Base-by-base conservation (phyloP, 805 yeast genomes). In the Kazachstania bromeliacearum region DNA sequence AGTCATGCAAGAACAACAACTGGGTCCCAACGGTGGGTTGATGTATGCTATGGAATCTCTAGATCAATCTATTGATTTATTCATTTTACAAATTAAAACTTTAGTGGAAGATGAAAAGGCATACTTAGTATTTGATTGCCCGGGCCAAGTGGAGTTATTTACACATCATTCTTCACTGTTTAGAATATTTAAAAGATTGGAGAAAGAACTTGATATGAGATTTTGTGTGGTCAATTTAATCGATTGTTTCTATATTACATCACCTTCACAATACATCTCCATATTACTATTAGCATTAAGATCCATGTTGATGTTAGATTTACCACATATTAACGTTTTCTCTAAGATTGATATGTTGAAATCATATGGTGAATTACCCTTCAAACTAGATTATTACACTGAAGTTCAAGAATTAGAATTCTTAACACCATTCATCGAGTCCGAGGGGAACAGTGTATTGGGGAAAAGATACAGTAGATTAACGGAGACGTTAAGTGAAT, bases 101-200 rank as follows among this genome's bases (percentile, higher is more conserved):
- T 62, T 87, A 9, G 72, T 81, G 4, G 55, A 64, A 25, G 67
- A 71, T 28, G 78, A 75, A 38, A 65, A 65, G 16, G 74, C 78
- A 27, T 85, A 85, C 46, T 57, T 85, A 9, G 64, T 85, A 4
- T 83, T 85, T 60, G 96, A 85, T 57, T 84, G 94, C 52, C 96
- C 96, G 1, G 98, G 98, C 1, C 98, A 92, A 57, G 92, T 87
- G 1, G 99, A 92, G 56, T 69, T 92, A 12, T 92, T 84, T 61
- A 92, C 99, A 3, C 94, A 84, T 52, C 94, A 85, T 50, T 71
- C 78, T 1, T 77, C 95, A 0, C 62, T 94, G 29, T 70, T 68
- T 28, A 66, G 66, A 35, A 79, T 92, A 4, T 84, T 88, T 59
- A 70, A 71, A 42, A 67, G 57, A 32, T 62, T 92, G 31, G 78